phyloP scores from a whole-genome alignment of 2,329 filamentous ascomycete genomes.

The Fonsecaea nubica region DNA sequence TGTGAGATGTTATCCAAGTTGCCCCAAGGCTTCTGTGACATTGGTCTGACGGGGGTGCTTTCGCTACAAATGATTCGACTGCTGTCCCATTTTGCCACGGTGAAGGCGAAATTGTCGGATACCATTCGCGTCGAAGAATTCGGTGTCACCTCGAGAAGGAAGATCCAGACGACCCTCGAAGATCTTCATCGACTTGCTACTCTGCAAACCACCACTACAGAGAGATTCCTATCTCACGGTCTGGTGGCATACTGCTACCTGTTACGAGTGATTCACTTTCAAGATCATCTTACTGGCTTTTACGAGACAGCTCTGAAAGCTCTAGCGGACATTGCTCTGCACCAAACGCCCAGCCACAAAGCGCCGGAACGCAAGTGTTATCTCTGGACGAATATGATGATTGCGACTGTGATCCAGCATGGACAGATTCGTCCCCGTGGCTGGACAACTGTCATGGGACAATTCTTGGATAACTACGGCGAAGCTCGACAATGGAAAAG shows the following conservation, averaged over 20 bases:
- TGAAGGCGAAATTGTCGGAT: constrained; percentile 7
- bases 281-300: constrained; percentile 23
- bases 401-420: constrained; percentile 20
- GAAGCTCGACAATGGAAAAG: constrained; percentile 25
- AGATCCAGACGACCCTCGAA: constrained; percentile 23
- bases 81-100: constrained; percentile 14
- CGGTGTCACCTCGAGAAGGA: constrained; percentile 7
- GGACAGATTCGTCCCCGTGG: constrained; percentile 11
- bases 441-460: constrained; percentile 21
- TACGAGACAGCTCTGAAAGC: constrained; percentile 26
- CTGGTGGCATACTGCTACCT: constrained; percentile 29
- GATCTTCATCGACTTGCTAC: constrained; percentile 26
- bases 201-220: constrained; percentile 23
- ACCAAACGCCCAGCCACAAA: constrained; percentile 17
- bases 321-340: constrained; percentile 21
- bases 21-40: constrained; percentile 28
- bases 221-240: constrained; percentile 24
- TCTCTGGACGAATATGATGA: constrained; percentile 29
- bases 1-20: constrained; percentile 26
- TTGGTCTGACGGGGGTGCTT: constrained; percentile 26
- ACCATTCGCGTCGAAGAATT: neutral
- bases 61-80: constrained; percentile 29
- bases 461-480: constrained; percentile 22
- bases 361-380: constrained; percentile 26
- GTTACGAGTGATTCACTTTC: constrained; percentile 20